Conservation (phyloP, 371 early-diverging fungal species). For the Circinella umbellata region DNA sequence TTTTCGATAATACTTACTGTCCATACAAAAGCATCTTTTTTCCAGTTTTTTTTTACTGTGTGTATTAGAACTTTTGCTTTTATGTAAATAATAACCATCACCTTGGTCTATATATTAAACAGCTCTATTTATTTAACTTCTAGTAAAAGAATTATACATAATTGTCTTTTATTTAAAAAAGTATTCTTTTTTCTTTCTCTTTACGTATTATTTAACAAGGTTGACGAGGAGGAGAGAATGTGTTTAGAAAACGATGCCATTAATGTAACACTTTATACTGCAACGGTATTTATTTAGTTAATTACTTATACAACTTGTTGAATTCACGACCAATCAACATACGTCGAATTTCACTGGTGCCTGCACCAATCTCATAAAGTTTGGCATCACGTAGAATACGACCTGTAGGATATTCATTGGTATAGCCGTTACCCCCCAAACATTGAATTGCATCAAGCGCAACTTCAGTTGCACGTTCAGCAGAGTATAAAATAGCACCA, state of each 20-base stretch:
- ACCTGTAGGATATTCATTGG: conserved; percentile 94
- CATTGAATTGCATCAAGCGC: conserved; percentile 97
- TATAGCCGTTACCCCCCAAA: conserved; percentile 95
- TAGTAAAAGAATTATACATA: too few relatives aligned
- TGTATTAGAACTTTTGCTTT: too few relatives aligned
- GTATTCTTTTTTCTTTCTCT: too few relatives aligned
- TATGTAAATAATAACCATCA: too few relatives aligned
- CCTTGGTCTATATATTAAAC: too few relatives aligned
- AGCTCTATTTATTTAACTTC: too few relatives aligned
- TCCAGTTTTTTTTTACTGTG: too few relatives aligned
- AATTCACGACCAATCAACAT: conserved; percentile 91
- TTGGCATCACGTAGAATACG: conserved; percentile 95
- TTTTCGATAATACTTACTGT: too few relatives aligned
- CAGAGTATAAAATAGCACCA: conserved; percentile 93
- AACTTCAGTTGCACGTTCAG: conserved; percentile 95
- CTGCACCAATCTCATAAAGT: conserved; percentile 98
- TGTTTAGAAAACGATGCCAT: too few relatives aligned
- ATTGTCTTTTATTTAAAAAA: too few relatives aligned
- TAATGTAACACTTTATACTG: not conserved
- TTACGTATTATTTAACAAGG: too few relatives aligned
- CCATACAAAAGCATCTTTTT: too few relatives aligned
- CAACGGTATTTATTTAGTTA: not conserved
- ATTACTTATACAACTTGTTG: conserved; percentile 56
- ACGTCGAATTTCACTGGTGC: conserved; percentile 97
- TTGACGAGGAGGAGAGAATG: not conserved